These are phyloP conservation scores for Elaeis oleifera DNA, from an alignment of 202 grass and related monocot species.

Conservation along the genomic window DNA sequence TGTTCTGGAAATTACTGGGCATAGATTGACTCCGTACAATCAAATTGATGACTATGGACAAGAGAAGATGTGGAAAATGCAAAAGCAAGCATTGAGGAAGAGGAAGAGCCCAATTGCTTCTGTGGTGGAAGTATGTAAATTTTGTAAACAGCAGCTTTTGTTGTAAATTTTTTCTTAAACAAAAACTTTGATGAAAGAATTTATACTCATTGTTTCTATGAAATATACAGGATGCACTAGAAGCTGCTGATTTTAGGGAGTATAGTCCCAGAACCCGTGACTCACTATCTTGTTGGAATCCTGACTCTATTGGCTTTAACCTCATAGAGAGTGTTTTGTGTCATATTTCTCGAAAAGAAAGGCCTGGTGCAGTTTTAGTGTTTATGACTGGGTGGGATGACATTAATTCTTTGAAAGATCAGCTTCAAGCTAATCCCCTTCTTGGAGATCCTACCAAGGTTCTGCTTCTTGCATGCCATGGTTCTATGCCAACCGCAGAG, in stretches of 20 bases:
- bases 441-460: conserved; percentile 89
- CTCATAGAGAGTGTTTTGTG: conserved; percentile 86
- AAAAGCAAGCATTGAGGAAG: conserved; percentile 81
- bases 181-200: conserved; percentile 3
- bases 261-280: conserved; percentile 70
- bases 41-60: conserved; percentile 99
- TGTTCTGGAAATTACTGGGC: conserved; percentile 74
- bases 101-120: conserved; percentile 96
- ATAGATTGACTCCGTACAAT: conserved; percentile 84
- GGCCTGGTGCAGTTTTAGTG: conserved; percentile 73
- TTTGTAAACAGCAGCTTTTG: not conserved
- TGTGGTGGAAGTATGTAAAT: conserved; percentile 63
- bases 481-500: conserved; percentile 90
- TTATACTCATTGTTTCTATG: conserved; percentile 24
- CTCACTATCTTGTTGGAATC: conserved; percentile 92
- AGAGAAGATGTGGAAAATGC: conserved; percentile 99
- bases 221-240: conserved; percentile 74
- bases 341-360: conserved; percentile 90
- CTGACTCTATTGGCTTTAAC: conserved; percentile 98
- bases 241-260: conserved; percentile 81
- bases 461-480: conserved; percentile 88
- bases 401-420: conserved; percentile 93
- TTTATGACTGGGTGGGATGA: conserved; percentile 99
- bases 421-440: conserved; percentile 81
- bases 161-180: not conserved